A percentile compares a stretch with the other conserved stretches of the same genome.
Conservation (phyloP, 805 yeast species). For the Kodamaea kaohsiungensis region DNA sequence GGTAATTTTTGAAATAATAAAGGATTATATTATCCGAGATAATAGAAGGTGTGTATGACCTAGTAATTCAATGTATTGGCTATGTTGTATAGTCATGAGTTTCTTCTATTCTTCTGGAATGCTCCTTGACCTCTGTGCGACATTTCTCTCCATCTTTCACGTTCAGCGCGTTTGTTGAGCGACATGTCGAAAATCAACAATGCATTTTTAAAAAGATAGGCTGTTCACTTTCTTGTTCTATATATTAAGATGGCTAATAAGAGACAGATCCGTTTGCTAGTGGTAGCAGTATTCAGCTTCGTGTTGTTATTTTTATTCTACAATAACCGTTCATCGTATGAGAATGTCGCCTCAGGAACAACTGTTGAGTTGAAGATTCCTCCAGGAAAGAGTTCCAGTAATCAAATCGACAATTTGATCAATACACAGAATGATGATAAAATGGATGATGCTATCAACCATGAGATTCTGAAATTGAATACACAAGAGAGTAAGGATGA, state of each 20-base stretch:
- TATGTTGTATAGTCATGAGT: too few species aligned
- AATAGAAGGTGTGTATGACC: too few species aligned
- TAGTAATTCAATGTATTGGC: too few species aligned
- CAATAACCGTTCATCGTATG: constrained; percentile 1
- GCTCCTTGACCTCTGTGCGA: too few species aligned
- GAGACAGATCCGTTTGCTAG: constrained; percentile 8
- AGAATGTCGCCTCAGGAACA: neutral
- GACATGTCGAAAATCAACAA: neutral
- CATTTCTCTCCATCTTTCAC: neutral
- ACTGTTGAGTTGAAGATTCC: neutral
- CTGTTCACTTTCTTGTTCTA: neutral
- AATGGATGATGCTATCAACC: constrained; percentile 41
- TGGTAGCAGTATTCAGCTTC: constrained; percentile 5
- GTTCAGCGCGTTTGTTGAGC: neutral
- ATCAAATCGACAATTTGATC: constrained; percentile 24
- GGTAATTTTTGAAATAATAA: too few species aligned
- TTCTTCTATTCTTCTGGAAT: too few species aligned
- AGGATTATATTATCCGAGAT: too few species aligned
- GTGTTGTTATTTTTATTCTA: constrained; percentile 5
- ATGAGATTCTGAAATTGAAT: constrained; percentile 29
- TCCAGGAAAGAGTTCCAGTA: neutral
- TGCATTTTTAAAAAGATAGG: neutral
- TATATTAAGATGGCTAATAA: constrained; percentile 5
- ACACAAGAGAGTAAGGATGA: constrained; percentile 6
- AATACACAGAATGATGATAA: constrained; percentile 37